Evolutionary conservation across 2,329 filamentous ascomycete species (phyloP).

Genomic region (Monilinia fructigena): DNA sequence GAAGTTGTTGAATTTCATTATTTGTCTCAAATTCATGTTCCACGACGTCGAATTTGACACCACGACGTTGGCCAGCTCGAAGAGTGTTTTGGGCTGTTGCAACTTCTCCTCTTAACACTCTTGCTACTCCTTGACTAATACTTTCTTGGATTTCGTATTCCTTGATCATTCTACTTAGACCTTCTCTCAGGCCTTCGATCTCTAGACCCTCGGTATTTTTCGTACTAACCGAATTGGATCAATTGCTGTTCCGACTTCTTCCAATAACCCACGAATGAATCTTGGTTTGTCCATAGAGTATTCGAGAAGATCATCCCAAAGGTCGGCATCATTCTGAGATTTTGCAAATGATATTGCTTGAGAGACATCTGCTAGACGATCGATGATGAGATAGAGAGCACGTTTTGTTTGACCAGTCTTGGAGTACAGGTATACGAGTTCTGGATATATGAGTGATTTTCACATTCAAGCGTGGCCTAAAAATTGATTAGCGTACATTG

Average conservation of each 20-base stretch:
- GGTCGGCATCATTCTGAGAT: constrained; percentile 83
- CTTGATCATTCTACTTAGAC: constrained; percentile 84
- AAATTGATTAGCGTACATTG: constrained; percentile 25
- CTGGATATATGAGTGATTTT: constrained; percentile 76
- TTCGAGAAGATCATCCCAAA: constrained; percentile 92
- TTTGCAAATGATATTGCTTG: constrained; percentile 95
- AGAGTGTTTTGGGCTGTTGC: constrained; percentile 77
- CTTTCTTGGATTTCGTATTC: constrained; percentile 95
- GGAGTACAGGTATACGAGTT: constrained; percentile 92
- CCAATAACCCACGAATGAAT: constrained; percentile 88
- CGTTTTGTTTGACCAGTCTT: constrained; percentile 94
- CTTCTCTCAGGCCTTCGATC: constrained; percentile 85
- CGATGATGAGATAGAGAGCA: constrained; percentile 88
- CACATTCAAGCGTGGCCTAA: constrained; percentile 72
- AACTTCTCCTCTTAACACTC: constrained; percentile 84
- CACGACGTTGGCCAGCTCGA: constrained; percentile 75
- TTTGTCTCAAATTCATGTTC: constrained; percentile 40
- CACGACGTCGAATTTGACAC: constrained; percentile 82
- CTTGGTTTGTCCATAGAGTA: constrained; percentile 97
- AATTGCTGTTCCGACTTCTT: constrained; percentile 91
- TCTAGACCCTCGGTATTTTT: constrained; percentile 87
- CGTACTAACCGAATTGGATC: constrained; percentile 87
- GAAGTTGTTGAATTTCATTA: constrained; percentile 24
- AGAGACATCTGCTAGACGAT: constrained; percentile 84
- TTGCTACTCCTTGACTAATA: constrained; percentile 86